Percentiles rank a stretch among this genome's conserved stretches.
Evolutionary conservation across 805 yeast species (phyloP).

Genomic region (Ogataea angusta): DNA sequence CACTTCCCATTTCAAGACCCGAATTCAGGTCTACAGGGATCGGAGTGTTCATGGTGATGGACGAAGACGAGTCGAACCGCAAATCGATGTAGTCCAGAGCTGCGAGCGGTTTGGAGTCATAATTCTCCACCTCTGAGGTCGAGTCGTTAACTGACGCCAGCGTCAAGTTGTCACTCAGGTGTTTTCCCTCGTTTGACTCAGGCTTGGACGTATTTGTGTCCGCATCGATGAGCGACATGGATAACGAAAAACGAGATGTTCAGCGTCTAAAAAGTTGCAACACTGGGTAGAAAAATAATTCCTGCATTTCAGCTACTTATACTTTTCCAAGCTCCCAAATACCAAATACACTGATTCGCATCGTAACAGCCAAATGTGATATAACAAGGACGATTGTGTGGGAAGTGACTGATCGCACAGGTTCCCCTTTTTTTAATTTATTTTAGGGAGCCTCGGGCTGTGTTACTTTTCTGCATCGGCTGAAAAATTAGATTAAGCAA

Average conservation of each 20-base stretch:
- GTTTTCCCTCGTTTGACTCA: not conserved
- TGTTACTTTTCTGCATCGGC: not conserved
- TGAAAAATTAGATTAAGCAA: not conserved
- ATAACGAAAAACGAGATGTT: not conserved
- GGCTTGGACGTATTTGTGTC: conserved; percentile 4
- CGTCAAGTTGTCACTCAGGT: conserved; percentile 10
- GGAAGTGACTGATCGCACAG: conserved; percentile 4
- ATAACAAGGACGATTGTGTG: not conserved
- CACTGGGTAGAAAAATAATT: not conserved
- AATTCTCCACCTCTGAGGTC: conserved; percentile 2
- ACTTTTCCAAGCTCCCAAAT: not conserved
- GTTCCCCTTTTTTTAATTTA: conserved; percentile 1
- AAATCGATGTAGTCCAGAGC: conserved; percentile 2
- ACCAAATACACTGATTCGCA: not conserved
- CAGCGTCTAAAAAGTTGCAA: conserved; percentile 1
- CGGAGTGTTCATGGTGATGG: conserved; percentile 8
- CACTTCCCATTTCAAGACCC: conserved; percentile 1
- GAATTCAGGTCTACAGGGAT: conserved; percentile 1
- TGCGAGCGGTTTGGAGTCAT: not conserved
- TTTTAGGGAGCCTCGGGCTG: conserved; percentile 3
- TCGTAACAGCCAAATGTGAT: conserved; percentile 4
- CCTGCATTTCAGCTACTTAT: not conserved
- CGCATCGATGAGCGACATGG: conserved; percentile 8
- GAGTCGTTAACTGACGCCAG: conserved; percentile 4
- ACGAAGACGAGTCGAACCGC: conserved; percentile 16